Base-by-base conservation (phyloP, 805 yeast genomes). In the Saccharomycodes ludwigii region DNA sequence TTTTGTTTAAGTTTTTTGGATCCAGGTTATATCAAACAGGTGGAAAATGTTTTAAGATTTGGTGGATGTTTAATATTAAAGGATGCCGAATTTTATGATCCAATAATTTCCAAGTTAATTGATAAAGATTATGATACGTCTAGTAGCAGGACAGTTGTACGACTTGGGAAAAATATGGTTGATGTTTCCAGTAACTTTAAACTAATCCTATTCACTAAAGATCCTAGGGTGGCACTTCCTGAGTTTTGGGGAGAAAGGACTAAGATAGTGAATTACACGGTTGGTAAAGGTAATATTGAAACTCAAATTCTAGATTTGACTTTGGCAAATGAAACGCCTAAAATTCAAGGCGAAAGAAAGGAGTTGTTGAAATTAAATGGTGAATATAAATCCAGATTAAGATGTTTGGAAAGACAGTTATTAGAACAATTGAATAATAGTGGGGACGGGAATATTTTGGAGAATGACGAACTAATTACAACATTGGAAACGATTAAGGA, bases 71-170 rank as follows among this genome's bases (percentile, higher is more conserved):
- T 88, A 6, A 47, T 86, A 10, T 64, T 88, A 12, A 72, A 72
- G 41, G 88, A 88, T 54, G 85, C 86, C 3, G 96, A 88, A 46
- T 58, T 66, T 40, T 75, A 69, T 46, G 88, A 88, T 48, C 94
- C 95, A 0, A 55, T 81, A 6, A 47, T 88, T 8, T 69, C 69
- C 35, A 63, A 78, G 0, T 52, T 88, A 1, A 51, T 88, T 29
- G 63, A 71, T 28, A 60, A 62, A 20, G 94, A 84, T 36, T 63
- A 70, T 23, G 64, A 31, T 18, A 59, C 63, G 18, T 62, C 74
- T 18, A 95, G 95, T 3, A 91, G 91, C 0, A 61, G 95, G 28
- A 51, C 61, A 5, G 50, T 80, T 31, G 65, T 84, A 1, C 60
- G 58, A 14, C 42, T 86, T 6, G 88, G 84, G 0, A 64, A 64